Percentiles rank a stretch among this genome's conserved stretches.
phyloP scores from a whole-genome alignment of 192 early-diverging fungal genomes.

The Phlyctochytrium bullatum region DNA sequence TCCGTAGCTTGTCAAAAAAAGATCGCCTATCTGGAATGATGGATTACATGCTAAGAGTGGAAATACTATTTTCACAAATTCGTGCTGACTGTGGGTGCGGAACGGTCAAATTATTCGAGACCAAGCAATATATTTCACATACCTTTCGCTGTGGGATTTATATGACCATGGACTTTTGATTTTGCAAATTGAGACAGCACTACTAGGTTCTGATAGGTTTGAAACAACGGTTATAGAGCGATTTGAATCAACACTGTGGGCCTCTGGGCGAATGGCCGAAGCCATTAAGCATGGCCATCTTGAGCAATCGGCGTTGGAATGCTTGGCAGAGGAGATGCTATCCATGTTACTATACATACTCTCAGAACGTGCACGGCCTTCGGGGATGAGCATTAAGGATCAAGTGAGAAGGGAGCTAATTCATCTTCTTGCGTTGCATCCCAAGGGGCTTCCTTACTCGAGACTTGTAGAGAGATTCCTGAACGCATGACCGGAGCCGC shows the following conservation, averaged over 20 bases:
- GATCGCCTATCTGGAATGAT: conserved; percentile 66
- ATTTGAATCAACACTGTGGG: conserved; percentile 84
- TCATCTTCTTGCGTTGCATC: conserved; percentile 58
- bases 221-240: conserved; percentile 80
- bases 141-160: conserved; percentile 82
- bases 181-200: conserved; percentile 67
- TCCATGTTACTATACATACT: conserved; percentile 80
- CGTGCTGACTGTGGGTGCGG: conserved; percentile 90
- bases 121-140: conserved; percentile 83
- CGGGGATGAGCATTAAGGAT: conserved; percentile 60
- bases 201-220: conserved; percentile 75
- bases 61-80: conserved; percentile 87
- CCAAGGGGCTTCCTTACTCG: conserved; percentile 55
- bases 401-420: conserved; percentile 85
- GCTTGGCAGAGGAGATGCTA: conserved; percentile 88
- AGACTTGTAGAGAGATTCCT: conserved; percentile 84
- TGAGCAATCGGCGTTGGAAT: conserved; percentile 69
- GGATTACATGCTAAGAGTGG: conserved; percentile 80
- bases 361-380: conserved; percentile 71
- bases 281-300: conserved; percentile 6
- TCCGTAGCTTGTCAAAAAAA: conserved; percentile 5
- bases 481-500: conserved; percentile 57
- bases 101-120: conserved; percentile 83
- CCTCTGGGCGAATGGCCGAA: conserved; percentile 55
- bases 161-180: conserved; percentile 92